Base-by-base conservation (phyloP, 1,284 basidiomycete species). In the Tylopilus microsporus region DNA sequence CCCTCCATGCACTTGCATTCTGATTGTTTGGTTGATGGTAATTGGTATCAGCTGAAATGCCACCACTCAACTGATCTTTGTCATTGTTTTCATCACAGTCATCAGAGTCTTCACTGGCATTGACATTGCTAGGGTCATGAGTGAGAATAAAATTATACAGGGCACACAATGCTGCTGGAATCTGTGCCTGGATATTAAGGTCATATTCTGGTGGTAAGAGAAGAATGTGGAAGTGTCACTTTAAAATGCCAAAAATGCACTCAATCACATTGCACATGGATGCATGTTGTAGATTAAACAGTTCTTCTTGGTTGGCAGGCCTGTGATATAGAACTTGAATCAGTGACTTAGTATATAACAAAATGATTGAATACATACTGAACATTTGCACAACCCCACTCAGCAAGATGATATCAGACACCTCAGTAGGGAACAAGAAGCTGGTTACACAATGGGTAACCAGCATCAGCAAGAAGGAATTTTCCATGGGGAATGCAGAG, bases 161-260 rank as follows among this genome's bases (percentile, higher is more conserved):
- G 4, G 19, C 47, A 10, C 7, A 12, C 3, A 55, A 21, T 0
- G 3, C 30, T 3, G 25, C n/a, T 8, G 47, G 39, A 7, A 55
- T 18, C 9, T 3, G 2, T 3, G 25, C 46, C 13, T 55, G 53
- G 1, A 41, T 10, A 7, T 30, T 16, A 30, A 55, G 21, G 7
- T 3, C 4, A 19, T 9, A 55, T 19, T 15, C 25, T 13, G 7
- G 9, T 0, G n/a, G 3, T 10, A 54, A 45, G 1, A 54, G 36
- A 8, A 54, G 46, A 3, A 54, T 54, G 6, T 11, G 12, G 12
- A 30, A 54, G 8, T 7, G 9, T 0, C 57, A 51, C 62, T 81
- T 79, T 39, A 76, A 16, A 10, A 78, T 66, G 18, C 76, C 74
- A 70, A 81, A 80, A 6, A 76, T 72, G 0, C 65, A 67, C 58